These are phyloP conservation scores for Sporisorium scitamineum DNA, from an alignment of 1,284 basidiomycete genomes.

Conservation along the genomic window DNA sequence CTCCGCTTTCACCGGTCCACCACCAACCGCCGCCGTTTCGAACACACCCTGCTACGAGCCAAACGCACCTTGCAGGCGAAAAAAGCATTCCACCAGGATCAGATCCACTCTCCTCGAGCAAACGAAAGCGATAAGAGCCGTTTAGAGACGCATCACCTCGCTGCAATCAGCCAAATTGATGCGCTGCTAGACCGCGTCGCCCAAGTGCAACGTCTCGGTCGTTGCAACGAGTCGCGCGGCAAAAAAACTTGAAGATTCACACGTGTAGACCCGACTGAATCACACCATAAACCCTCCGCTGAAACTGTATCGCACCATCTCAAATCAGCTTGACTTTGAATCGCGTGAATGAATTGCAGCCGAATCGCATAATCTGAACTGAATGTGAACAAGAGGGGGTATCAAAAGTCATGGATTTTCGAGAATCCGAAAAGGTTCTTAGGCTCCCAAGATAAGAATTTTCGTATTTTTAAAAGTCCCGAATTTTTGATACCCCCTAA, in stretches of 20 bases:
- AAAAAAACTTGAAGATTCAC: not conserved
- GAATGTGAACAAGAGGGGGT: too few relatives aligned
- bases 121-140: too few relatives aligned
- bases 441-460: too few relatives aligned
- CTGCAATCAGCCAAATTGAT: slow-evolving; percentile 10
- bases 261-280: not conserved
- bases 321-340: not conserved
- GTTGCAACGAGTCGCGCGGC: not conserved
- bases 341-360: not conserved
- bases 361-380: not conserved
- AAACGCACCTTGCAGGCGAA: slow-evolving; percentile 5
- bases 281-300: not conserved
- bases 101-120: not conserved
- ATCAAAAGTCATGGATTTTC: too few relatives aligned
- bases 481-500: too few relatives aligned
- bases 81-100: not conserved
- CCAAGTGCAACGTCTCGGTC: slow-evolving; percentile 9
- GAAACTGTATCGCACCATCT: too few relatives aligned
- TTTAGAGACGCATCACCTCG: not conserved
- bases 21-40: slow-evolving; percentile 22
- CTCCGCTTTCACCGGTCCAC: slow-evolving; percentile 13
- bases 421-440: too few relatives aligned
- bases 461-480: too few relatives aligned
- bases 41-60: slow-evolving; percentile 20
- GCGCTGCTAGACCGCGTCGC: not conserved